Conservation (phyloP, 306 rosid genomes). For the Prunus salicina region DNA sequence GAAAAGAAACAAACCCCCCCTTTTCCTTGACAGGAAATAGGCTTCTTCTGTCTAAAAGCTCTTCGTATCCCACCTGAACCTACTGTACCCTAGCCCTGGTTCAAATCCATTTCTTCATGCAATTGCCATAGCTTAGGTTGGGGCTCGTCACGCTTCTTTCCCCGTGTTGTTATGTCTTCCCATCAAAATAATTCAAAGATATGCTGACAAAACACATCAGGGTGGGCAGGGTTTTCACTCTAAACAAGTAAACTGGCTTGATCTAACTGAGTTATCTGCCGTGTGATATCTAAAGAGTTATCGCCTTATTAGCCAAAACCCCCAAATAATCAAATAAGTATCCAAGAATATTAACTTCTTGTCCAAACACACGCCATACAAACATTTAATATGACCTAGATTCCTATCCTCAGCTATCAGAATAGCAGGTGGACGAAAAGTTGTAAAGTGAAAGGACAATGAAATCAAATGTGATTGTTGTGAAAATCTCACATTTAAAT, state of each 20-base stretch:
- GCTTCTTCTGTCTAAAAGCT: no score
- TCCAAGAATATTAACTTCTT: neutral
- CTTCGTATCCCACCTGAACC: neutral
- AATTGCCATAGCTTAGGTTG: neutral
- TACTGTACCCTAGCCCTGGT: neutral
- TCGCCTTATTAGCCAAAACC: neutral
- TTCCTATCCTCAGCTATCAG: neutral
- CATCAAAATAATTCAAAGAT: neutral
- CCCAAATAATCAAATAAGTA: neutral
- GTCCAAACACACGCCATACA: neutral
- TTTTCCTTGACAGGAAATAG: no score
- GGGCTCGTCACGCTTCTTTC: neutral
- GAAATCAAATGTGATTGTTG: neutral
- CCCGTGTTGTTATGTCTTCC: neutral
- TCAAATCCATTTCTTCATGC: neutral
- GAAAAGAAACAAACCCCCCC: no score
- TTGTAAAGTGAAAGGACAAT: neutral
- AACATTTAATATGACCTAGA: neutral
- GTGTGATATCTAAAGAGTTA: neutral
- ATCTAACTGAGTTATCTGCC: no score
- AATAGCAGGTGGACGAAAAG: neutral
- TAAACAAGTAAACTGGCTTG: no score
- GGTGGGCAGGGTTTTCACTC: no score
- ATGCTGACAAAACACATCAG: neutral
- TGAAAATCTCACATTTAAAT: no score